These are phyloP conservation scores for Yamadazyma takamatsuzukensis DNA, from an alignment of 805 yeast species.

Conservation along the genomic window DNA sequence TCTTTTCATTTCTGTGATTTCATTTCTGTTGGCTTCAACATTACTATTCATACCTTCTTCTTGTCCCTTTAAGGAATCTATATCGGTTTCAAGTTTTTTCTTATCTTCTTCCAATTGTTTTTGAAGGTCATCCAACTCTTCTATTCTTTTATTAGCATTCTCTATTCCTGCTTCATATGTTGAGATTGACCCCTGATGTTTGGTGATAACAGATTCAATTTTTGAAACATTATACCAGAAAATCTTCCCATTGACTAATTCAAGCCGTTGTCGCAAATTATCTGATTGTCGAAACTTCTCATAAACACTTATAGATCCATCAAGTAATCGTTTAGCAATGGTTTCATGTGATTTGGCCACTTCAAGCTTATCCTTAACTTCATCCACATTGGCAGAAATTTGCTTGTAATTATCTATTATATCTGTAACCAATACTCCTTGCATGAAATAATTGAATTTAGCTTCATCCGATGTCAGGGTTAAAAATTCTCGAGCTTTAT, in stretches of 20 bases:
- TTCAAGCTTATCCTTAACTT: slow-evolving; percentile 23
- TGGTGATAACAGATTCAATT: slow-evolving; percentile 16
- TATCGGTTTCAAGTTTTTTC: slow-evolving; percentile 2
- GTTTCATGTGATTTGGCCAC: slow-evolving; percentile 22
- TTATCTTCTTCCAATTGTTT: slow-evolving; percentile 3
- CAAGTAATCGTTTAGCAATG: slow-evolving; percentile 23
- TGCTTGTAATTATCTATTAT: slow-evolving; percentile 50
- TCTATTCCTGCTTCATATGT: slow-evolving; percentile 9
- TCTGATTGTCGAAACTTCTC: slow-evolving; percentile 33
- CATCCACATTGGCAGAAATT: slow-evolving; percentile 25
- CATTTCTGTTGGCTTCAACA: slow-evolving; percentile 2
- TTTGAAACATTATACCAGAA: slow-evolving; percentile 39
- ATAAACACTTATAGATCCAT: slow-evolving; percentile 26
- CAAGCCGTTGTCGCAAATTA: slow-evolving; percentile 27
- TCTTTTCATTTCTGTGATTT: slow-evolving; percentile 12
- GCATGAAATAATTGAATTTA: slow-evolving; percentile 75
- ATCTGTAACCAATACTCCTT: slow-evolving; percentile 71
- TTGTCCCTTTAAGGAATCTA: slow-evolving; percentile 11
- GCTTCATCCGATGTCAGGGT: slow-evolving; percentile 69
- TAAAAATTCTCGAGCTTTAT: slow-evolving; percentile 85
- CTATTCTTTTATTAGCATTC: slow-evolving; percentile 2
- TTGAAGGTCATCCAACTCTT: slow-evolving; percentile 14
- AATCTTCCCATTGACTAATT: slow-evolving; percentile 36
- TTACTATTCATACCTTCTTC: neutral
- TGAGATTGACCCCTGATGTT: slow-evolving; percentile 11